Percentiles rank a stretch among this genome's conserved stretches.
These are phyloP conservation scores for Lepidopterella palustris DNA, from an alignment of 495 filamentous ascomycete species.

Conservation along the genomic window DNA sequence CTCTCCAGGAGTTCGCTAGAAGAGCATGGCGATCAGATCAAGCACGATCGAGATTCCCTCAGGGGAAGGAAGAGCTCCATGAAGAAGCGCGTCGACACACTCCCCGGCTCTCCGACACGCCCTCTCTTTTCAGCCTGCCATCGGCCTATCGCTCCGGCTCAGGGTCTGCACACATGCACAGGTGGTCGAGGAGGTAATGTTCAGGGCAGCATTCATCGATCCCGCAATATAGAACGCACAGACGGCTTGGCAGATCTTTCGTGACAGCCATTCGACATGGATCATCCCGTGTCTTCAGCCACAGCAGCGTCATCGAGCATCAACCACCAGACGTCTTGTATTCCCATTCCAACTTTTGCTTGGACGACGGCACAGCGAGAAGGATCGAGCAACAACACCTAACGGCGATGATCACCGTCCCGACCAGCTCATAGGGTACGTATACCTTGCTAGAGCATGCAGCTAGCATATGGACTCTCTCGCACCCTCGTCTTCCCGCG, in stretches of 20 bases:
- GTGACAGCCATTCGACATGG: not conserved
- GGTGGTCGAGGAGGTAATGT: not conserved
- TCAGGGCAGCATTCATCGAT: not conserved
- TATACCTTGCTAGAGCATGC: not conserved
- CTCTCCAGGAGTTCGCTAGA: too few species aligned
- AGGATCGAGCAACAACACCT: not conserved
- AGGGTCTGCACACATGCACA: not conserved
- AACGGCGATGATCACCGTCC: not conserved
- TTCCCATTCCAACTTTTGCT: conserved; percentile 5
- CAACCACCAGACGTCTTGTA: not conserved
- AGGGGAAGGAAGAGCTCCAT: too few species aligned
- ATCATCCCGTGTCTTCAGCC: not conserved
- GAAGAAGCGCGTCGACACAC: not conserved
- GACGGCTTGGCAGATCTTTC: not conserved
- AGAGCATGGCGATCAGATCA: too few species aligned
- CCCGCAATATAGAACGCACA: not conserved
- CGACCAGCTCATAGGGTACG: not conserved
- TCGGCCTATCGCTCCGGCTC: not conserved
- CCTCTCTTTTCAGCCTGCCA: not conserved
- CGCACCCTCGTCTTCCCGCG: not conserved
- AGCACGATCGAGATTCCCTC: too few species aligned
- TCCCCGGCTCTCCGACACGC: not conserved
- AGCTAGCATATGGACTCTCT: not conserved
- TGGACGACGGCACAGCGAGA: not conserved
- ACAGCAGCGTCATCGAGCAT: conserved; percentile 1